These are phyloP conservation scores for Kandelia obovata DNA, from an alignment of 345 rosid species.

Conservation along the genomic window DNA sequence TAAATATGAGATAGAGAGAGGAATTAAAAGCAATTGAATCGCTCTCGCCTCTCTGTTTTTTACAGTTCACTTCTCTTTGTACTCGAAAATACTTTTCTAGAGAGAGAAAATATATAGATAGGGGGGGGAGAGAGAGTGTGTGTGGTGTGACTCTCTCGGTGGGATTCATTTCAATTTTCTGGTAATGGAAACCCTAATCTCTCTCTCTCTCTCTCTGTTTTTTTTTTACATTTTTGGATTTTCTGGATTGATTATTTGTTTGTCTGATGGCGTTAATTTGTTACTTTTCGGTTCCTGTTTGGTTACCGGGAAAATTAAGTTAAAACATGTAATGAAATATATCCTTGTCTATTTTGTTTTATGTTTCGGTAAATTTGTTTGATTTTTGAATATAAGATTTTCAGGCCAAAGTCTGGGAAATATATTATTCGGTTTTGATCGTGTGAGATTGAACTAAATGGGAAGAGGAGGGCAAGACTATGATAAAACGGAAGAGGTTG, in stretches of 20 bases:
- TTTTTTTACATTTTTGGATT: neutral
- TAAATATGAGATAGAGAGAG: neutral
- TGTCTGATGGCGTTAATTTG: too few species aligned
- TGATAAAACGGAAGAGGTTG: slow-evolving; percentile 30
- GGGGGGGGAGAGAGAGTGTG: too few species aligned
- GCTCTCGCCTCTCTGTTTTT: slow-evolving; percentile 6
- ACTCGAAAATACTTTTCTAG: too few species aligned
- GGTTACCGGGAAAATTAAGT: too few species aligned
- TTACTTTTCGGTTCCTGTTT: too few species aligned
- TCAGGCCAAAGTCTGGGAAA: neutral
- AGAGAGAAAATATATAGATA: too few species aligned
- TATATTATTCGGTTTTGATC: neutral
- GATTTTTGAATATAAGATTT: neutral
- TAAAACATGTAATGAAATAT: too few species aligned
- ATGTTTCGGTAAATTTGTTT: neutral
- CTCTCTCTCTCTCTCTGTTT: neutral
- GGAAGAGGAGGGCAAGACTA: slow-evolving; percentile 59
- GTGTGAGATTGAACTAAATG: slow-evolving; percentile 34
- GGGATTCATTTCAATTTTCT: neutral
- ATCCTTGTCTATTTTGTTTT: neutral
- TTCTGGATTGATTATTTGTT: neutral
- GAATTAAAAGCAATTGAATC: slow-evolving; percentile 22
- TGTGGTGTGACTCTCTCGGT: too few species aligned
- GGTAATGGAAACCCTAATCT: neutral
- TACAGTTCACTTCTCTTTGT: neutral